Evolutionary conservation across 2,329 filamentous ascomycete genomes (phyloP).

Genomic region (Cadophora sp.): DNA sequence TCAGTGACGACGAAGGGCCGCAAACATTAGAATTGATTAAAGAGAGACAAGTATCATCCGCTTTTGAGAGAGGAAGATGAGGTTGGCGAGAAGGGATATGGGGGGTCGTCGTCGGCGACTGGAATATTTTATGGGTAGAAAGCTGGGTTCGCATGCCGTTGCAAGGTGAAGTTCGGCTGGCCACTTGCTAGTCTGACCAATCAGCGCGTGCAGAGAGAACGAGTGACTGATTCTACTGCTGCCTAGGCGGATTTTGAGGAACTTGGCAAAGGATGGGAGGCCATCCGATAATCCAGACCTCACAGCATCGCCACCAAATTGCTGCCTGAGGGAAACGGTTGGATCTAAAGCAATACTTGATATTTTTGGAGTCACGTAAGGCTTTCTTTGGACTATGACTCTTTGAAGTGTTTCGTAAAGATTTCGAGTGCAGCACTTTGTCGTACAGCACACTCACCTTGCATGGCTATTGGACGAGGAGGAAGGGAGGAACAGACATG

Average conservation of each 20-base stretch:
- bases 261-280: slow-evolving; percentile 12
- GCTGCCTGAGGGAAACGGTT: slow-evolving; percentile 47
- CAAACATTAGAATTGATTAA: slow-evolving; percentile 41
- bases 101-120: slow-evolving; percentile 22
- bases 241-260: slow-evolving; percentile 27
- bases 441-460: not conserved
- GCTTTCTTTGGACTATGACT: slow-evolving; percentile 1
- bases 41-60: slow-evolving; percentile 34
- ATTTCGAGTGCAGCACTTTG: not conserved
- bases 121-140: slow-evolving; percentile 23
- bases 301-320: slow-evolving; percentile 15
- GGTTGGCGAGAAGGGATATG: slow-evolving; percentile 23
- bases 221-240: slow-evolving; percentile 27
- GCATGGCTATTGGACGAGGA: not conserved
- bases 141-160: slow-evolving; percentile 11
- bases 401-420: not conserved
- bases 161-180: slow-evolving; percentile 10
- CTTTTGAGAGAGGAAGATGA: slow-evolving; percentile 20
- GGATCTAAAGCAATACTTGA: slow-evolving; percentile 33
- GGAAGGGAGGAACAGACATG: not conserved
- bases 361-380: slow-evolving; percentile 6
- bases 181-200: slow-evolving; percentile 23
- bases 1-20: slow-evolving; percentile 35
- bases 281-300: not conserved
- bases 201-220: slow-evolving; percentile 17